Conservation (phyloP, 179 eudicot species). For the Sideroxylon spinosum region DNA sequence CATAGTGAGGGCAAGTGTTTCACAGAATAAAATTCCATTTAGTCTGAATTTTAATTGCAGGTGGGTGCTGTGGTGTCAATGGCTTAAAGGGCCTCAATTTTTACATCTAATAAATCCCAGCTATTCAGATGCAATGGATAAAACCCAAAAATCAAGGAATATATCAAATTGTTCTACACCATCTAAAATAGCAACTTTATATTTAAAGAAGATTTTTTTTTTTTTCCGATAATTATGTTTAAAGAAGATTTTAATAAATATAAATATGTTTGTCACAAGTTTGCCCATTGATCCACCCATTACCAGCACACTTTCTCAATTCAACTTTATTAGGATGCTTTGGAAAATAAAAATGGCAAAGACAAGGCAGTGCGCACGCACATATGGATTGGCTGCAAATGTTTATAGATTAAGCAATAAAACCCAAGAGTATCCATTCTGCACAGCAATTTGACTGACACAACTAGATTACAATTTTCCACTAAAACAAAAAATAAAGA, state of each 20-base stretch:
- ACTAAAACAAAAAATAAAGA: background rate
- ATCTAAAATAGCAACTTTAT: background rate
- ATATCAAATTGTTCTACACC: background rate
- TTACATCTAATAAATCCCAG: background rate
- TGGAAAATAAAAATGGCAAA: background rate
- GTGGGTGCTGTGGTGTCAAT: background rate
- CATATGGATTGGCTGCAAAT: background rate
- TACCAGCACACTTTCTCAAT: background rate
- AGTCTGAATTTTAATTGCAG: background rate
- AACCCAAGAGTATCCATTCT: background rate
- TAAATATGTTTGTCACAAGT: background rate
- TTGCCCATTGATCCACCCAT: background rate
- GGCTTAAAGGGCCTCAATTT: background rate
- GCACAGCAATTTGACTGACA: background rate
- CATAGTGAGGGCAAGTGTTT: background rate
- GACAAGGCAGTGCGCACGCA: background rate
- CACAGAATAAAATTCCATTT: background rate
- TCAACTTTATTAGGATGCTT: background rate
- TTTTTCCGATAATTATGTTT: no score
- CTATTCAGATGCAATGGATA: background rate
- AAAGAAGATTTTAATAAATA: no score
- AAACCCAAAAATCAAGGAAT: background rate
- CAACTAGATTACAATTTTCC: background rate
- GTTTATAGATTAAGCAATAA: background rate
- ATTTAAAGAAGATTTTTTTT: background rate